Conservation (phyloP, 225 moss, liverwort and hornwort species). For the Pseudoscleropodium purum region DNA sequence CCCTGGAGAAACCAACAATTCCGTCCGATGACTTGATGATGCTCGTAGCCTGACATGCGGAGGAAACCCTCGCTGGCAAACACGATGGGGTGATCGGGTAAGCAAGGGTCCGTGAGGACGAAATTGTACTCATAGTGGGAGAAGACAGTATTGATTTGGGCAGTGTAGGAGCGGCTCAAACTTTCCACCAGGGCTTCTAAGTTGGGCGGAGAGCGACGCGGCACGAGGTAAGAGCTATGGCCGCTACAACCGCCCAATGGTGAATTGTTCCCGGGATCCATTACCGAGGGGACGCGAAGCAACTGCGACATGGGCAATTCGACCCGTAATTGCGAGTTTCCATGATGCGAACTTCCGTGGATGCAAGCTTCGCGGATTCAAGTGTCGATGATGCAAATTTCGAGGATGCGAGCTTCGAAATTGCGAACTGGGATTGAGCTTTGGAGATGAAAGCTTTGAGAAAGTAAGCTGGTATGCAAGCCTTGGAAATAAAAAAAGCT, state of each 20-base stretch:
- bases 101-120: constrained; percentile 63
- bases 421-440: background rate
- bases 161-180: constrained; percentile 34
- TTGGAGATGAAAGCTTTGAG: background rate
- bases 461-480: background rate
- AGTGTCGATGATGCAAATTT: background rate
- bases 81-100: constrained; percentile 68
- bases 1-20: constrained; percentile 82
- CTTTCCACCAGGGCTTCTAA: constrained; percentile 36
- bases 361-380: background rate
- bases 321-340: background rate
- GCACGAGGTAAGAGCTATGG: background rate
- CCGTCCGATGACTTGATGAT: constrained; percentile 54
- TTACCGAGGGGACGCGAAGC: background rate
- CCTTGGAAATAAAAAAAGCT: background rate
- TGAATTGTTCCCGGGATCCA: background rate
- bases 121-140: constrained; percentile 55
- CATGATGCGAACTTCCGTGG: background rate
- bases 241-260: background rate
- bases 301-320: background rate
- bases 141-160: constrained; percentile 27
- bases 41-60: constrained; percentile 52
- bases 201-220: background rate
- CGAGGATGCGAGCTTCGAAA: background rate
- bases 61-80: constrained; percentile 67